A percentile compares a stretch with the other conserved stretches of the same genome.
Conservation (phyloP, 2,329 filamentous ascomycete genomes). For the Bipolaris sorokiniana region DNA sequence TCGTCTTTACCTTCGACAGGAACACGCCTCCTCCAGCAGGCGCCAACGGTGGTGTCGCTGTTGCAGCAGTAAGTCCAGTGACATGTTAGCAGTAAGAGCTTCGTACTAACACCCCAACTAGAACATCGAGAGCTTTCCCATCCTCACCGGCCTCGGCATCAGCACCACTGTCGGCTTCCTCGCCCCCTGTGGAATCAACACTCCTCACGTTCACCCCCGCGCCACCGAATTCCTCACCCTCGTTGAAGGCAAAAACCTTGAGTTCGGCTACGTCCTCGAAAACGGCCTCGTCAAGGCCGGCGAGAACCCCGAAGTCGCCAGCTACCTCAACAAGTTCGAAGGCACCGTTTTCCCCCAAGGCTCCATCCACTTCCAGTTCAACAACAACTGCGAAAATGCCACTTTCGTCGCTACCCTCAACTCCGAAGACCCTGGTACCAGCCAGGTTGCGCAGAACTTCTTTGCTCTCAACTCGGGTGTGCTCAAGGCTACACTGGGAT, state of each 20-base stretch:
- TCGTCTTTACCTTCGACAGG: constrained; percentile 68
- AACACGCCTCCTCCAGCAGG: constrained; percentile 50
- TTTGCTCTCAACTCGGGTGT: constrained; percentile 49
- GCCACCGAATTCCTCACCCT: constrained; percentile 58
- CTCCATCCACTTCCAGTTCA: constrained; percentile 58
- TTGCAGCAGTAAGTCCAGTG: constrained; percentile 30
- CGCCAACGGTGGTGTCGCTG: constrained; percentile 60
- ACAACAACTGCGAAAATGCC: constrained; percentile 53
- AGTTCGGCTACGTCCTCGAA: constrained; percentile 56
- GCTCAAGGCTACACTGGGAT: constrained; percentile 48
- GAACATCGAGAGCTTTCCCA: constrained; percentile 50
- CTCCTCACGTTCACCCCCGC: constrained; percentile 57
- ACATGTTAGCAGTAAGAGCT: not conserved
- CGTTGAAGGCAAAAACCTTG: constrained; percentile 49
- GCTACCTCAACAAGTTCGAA: constrained; percentile 50
- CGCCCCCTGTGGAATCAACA: constrained; percentile 56
- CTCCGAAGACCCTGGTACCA: constrained; percentile 53
- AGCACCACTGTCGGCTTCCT: constrained; percentile 50
- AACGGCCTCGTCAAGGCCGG: constrained; percentile 49
- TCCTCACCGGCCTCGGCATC: constrained; percentile 49
- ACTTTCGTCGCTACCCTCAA: constrained; percentile 54
- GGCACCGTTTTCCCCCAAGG: constrained; percentile 57
- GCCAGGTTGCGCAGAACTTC: constrained; percentile 53
- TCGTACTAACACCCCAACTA: constrained; percentile 15
- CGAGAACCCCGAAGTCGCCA: constrained; percentile 49